A percentile compares a stretch with the other conserved stretches of the same genome.
Evolutionary conservation across 2,329 filamentous ascomycete genomes (phyloP).

Genomic region (Botrytis pseudocinerea): DNA sequence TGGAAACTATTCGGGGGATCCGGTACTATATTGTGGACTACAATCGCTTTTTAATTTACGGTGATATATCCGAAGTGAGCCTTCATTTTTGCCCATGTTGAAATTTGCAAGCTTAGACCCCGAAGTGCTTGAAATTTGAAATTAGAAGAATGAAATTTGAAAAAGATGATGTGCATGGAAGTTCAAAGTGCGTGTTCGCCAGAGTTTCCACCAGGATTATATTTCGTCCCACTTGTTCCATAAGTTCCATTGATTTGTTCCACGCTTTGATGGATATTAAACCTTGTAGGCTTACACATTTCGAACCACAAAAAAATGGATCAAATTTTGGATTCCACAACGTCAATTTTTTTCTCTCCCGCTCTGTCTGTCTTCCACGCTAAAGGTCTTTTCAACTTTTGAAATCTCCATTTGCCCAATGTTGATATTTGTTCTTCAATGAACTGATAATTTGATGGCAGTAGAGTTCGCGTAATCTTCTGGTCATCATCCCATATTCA

Average conservation of each 20-base stretch:
- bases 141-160: not conserved
- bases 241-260: conserved; percentile 10
- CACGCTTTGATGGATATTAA: conserved; percentile 7
- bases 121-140: conserved; percentile 1
- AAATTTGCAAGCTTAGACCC: conserved; percentile 18
- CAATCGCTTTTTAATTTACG: conserved; percentile 8
- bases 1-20: conserved; percentile 12
- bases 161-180: conserved; percentile 18
- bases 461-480: conserved; percentile 2
- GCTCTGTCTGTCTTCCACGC: not conserved
- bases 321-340: conserved; percentile 16
- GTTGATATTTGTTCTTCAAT: not conserved
- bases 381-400: not conserved
- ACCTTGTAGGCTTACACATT: not conserved
- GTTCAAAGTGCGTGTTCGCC: not conserved
- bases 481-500: not conserved
- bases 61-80: conserved; percentile 21
- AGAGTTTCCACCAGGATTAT: conserved; percentile 17
- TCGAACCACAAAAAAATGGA: conserved; percentile 7
- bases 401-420: not conserved
- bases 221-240: conserved; percentile 17
- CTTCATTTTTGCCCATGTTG: conserved; percentile 16
- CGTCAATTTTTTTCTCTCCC: not conserved
- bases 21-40: conserved; percentile 11
- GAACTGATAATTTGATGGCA: not conserved